Evolutionary conservation across 306 rosid genomes (phyloP), one percentile per base, ranked within the genome.

Genomic region (Adenanthera pavonina): DNA sequence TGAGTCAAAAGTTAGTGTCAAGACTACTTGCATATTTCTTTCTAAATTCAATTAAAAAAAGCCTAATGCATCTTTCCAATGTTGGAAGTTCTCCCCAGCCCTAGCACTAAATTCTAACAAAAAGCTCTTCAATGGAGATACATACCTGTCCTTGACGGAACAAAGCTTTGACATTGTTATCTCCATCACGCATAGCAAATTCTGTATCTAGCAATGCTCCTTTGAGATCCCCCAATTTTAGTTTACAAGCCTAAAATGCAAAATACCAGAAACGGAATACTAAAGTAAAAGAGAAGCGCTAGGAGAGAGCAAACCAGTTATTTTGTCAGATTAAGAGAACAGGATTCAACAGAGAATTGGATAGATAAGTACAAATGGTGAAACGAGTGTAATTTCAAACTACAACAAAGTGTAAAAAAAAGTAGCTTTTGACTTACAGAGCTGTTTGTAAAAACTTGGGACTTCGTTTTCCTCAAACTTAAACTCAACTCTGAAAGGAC

Each of bases 131-230:
- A 73, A 38, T 72, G 62, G 81, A 69, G 56, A 80, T 82, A 89
- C 83, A 80, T 69, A 90, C 98, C 97, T 94, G 98, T 67, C 98
- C 98, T 84, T 94, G 97, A 73, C 98, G 97, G 77, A 94, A 95
- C 86, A 92, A 85, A 72, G 99, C 99, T 84, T 95, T 95, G 43
- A 91, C 97, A 88, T 95, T 95, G 85, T 91, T 82, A 12, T 87
- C 92, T 83, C 97, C 99, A 14, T 95, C 99, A 36, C 97, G 94
- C 88, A 93, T 90, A 33, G 99, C 99, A 79, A 92, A 95, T 79
- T 92, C 99, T 30, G 97, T 90, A 86, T 95, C 99, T 82, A 95
- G 76, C 44, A 95, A 74, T 60, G 99, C 99, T 81, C 99, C 99
- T 84, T 93, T 95, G 80, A 91, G 81, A 86, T 94, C 97, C 46